Base-by-base conservation (phyloP, 768 basidiomycete genomes). In the Lyophyllum atratum region DNA sequence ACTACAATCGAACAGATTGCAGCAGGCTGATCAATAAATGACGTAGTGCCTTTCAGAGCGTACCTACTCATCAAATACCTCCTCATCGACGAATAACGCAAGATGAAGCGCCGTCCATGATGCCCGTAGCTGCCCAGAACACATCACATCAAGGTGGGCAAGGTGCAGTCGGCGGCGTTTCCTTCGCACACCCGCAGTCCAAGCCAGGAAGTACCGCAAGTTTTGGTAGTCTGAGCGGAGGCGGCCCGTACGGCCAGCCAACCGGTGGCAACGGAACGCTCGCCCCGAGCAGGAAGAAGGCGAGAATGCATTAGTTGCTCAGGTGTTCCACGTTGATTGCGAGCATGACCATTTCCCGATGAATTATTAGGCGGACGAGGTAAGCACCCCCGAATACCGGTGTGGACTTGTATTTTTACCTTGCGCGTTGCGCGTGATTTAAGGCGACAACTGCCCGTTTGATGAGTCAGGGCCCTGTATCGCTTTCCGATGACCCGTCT, bases 41-140 rank as follows among this genome's bases (percentile, higher is more conserved):
- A 14, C 6, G 25, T 33, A 95, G 92, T 65, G 92, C 90, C 0
- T 95, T 96, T 70, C 81, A 87, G 39, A 76, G 81, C 3, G 79
- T 89, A 19, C 77, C 80, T 0, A 66, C 82, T 1, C 79, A 83
- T 50, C 89, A 92, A 60, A 80, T 87, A 12, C 95, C 95, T 31
- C 95, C 95, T 0, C 86, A 87, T 39, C 80, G 95, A 28, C 85
- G 94, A 40, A 95, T 98, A 50, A 91, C 94, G 1, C 90, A 93
- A 66, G 96, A 98, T 68, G 95, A 98, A 37, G 92, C 90, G 6
- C 90, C 91, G 0, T 90, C 89, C 0, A 92, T 92, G 90, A 84
- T 92, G 74, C 87, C 87, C 24, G 69, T 84, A 19, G 83, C 84
- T 19, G 71, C 80, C 8, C 76, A 74, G 54, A 75, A 75, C 58